Evolutionary conservation across 2,329 filamentous ascomycete genomes (phyloP).

Genomic region (Cytospora leucostoma): DNA sequence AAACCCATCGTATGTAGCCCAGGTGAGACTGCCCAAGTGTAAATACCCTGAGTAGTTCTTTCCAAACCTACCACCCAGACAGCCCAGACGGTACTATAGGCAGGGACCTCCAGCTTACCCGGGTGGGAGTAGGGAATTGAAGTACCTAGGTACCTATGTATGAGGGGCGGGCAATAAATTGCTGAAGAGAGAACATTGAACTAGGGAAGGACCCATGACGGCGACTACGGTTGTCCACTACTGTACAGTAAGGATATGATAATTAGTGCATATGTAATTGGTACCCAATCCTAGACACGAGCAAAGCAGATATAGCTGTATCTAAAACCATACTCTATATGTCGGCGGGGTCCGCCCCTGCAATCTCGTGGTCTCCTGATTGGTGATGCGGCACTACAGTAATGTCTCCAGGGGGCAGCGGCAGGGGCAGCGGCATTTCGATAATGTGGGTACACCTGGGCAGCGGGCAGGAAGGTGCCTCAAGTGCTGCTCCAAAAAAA

Average conservation of each 20-base stretch:
- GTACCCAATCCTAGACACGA: neutral
- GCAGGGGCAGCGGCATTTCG: neutral
- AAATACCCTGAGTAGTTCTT: too few relatives aligned
- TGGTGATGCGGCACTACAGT: neutral
- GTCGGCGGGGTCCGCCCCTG: neutral
- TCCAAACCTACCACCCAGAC: too few relatives aligned
- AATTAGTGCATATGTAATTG: neutral
- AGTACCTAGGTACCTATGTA: too few relatives aligned
- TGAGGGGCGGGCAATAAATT: neutral
- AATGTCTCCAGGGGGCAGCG: neutral
- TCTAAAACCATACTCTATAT: neutral
- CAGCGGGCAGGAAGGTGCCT: neutral
- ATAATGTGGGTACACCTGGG: neutral
- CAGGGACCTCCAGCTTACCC: too few relatives aligned
- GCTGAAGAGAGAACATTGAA: neutral
- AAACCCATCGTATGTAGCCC: too few relatives aligned
- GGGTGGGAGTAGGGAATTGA: too few relatives aligned
- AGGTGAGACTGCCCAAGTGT: too few relatives aligned
- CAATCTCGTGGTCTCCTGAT: neutral
- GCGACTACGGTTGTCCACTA: neutral
- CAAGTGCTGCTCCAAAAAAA: neutral
- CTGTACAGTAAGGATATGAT: neutral
- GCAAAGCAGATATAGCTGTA: neutral
- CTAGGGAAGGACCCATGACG: neutral
- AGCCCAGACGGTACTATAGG: too few relatives aligned